phyloP scores from a whole-genome alignment of 306 rosid species.

The Rosa rugosa region DNA sequence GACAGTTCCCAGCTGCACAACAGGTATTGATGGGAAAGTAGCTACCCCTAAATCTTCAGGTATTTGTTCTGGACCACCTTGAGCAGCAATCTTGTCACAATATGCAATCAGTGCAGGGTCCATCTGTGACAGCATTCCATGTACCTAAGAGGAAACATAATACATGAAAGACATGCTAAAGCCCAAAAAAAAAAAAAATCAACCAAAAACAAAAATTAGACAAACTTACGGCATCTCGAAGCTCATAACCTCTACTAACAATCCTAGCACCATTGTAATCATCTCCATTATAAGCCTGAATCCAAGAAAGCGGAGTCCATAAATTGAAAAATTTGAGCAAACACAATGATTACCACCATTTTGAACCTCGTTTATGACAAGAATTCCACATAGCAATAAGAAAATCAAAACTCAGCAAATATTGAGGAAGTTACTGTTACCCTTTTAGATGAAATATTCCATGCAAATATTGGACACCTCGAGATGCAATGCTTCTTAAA shows the following conservation, averaged over 20 bases:
- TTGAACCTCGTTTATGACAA: background rate
- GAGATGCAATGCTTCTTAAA: background rate
- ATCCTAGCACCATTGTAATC: constrained; percentile 93
- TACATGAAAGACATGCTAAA: background rate
- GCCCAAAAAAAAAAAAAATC: background rate
- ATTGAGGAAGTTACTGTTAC: background rate
- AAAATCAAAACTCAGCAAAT: background rate
- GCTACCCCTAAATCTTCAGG: constrained; percentile 67
- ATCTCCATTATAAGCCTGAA: constrained; percentile 85
- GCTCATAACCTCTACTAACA: constrained; percentile 92
- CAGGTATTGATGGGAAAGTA: constrained; percentile 68
- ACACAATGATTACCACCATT: background rate
- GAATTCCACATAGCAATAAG: background rate
- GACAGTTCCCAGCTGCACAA: constrained; percentile 67
- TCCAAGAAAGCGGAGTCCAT: constrained; percentile 29
- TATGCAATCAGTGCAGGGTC: constrained; percentile 82
- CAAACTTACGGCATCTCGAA: constrained; percentile 77
- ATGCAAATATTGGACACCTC: background rate
- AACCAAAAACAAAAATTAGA: constrained; percentile 21
- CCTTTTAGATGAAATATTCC: background rate
- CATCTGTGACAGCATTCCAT: constrained; percentile 97
- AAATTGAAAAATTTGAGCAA: constrained; percentile 14
- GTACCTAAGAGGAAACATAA: constrained; percentile 49
- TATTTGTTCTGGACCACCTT: constrained; percentile 80
- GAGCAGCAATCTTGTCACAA: constrained; percentile 83